phyloP scores from a whole-genome alignment of 1,284 basidiomycete species.

The Pterula multifida region DNA sequence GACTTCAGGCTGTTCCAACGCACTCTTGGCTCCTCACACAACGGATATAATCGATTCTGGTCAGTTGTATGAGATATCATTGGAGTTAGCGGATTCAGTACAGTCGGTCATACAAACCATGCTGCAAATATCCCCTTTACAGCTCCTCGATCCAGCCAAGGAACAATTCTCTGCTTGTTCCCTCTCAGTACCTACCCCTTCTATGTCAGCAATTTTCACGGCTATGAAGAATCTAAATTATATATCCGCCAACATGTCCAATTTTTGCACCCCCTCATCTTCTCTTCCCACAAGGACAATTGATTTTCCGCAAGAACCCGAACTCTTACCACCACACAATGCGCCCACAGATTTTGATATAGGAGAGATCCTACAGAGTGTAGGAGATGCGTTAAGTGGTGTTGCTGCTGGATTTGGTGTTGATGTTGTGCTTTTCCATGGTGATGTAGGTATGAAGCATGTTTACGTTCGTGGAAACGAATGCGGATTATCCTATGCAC shows the following conservation, averaged over 20 bases:
- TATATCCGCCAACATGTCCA: conserved; percentile 68
- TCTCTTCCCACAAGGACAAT: conserved; percentile 1
- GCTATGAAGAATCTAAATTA: conserved; percentile 88
- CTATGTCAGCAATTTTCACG: conserved; percentile 78
- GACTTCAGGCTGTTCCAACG: conserved; percentile 6
- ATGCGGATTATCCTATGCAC: conserved; percentile 65
- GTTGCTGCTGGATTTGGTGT: conserved; percentile 74
- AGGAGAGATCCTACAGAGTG: conserved; percentile 34
- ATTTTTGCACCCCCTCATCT: conserved; percentile 22
- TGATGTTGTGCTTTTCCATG: conserved; percentile 82
- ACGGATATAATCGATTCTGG: too few relatives aligned
- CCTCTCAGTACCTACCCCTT: conserved; percentile 74
- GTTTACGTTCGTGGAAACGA: conserved; percentile 79
- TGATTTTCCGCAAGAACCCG: conserved; percentile 1
- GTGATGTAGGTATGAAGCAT: conserved; percentile 76
- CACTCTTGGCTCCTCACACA: conserved; percentile 3
- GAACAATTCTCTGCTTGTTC: conserved; percentile 85
- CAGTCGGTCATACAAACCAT: conserved; percentile 84
- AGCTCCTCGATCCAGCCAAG: conserved; percentile 83
- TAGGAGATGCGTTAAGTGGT: conserved; percentile 77
- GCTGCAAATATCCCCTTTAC: conserved; percentile 76
- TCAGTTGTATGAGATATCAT: conserved; percentile 38
- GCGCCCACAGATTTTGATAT: conserved; percentile 29
- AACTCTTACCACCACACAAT: conserved; percentile 5
- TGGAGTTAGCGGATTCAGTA: conserved; percentile 79